Base-by-base conservation (phyloP, 1,284 basidiomycete genomes). In the Termitomyces sp. region DNA sequence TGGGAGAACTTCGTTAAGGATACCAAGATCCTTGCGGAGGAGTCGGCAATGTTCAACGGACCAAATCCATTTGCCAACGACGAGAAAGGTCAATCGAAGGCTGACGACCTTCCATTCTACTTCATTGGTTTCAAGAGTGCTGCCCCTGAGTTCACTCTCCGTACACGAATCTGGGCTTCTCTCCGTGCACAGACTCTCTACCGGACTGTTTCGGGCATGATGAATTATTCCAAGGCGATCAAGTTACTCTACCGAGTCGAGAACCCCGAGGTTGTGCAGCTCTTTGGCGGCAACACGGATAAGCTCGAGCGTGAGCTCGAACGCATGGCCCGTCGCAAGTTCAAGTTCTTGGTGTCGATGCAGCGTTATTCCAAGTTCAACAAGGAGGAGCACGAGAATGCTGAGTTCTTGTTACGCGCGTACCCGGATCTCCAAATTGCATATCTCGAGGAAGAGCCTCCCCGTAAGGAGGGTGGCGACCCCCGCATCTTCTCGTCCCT, bases 1-100 rank as follows among this genome's bases (percentile, higher is more conserved):
- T 99, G 96, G 96, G 93, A 97, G 75, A 99, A 99, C 72, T 99
- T 99, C 62, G 96, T 99, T 65, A 95, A 95, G 76, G 96, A 99
- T 69, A 99, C 97, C 68, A 99, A 97, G 80, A 99, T 99, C 60
- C 79, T 99, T 48, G 96, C 96, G 1, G 95, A 98, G 70, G 96
- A 99, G 71, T 91, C 93, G 11, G 85, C 86, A 37, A 86, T 90
- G 75, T 93, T 88, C 68, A 88, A 87, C 57, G 90, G 88, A 33
- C 75, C 81, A 51, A 85, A 81, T 64, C 91, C 92, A 1, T 91
- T 91, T 66, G 84, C 84, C 54, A 75, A 77, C 14, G 93, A 96
- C 69, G 94, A 97, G 71, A 97, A 97, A 73, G 84, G 78, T 39
- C 77, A 78, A 57, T 87, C 89, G 54, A 95, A 91, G 73, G 81